These are phyloP conservation scores for Acanthamoeba healyi DNA, from an alignment of 208 protist genomes.

Conservation along the genomic window DNA sequence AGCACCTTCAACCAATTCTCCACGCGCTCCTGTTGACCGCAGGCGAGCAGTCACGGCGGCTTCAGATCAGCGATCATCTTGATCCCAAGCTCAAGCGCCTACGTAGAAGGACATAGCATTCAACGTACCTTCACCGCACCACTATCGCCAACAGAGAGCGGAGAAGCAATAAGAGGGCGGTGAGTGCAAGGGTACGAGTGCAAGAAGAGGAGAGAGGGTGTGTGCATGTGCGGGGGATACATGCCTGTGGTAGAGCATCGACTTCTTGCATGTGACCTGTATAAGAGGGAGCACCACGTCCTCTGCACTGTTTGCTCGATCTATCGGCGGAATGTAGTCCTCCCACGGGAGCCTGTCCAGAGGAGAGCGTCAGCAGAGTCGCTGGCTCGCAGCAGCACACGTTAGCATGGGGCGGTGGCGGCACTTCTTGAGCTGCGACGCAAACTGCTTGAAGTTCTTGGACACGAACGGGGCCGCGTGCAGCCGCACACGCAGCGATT, in stretches of 20 bases:
- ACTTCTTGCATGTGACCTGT: conserved; percentile 47
- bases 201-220: not conserved
- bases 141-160: not conserved
- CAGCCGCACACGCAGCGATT: conserved; percentile 51
- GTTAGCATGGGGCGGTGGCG: not conserved
- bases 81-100: too few species aligned
- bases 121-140: conserved; percentile 12
- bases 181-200: not conserved
- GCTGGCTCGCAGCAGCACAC: too few species aligned
- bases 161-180: not conserved
- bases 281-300: conserved; percentile 6
- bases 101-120: too few species aligned
- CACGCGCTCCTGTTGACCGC: conserved; percentile 11
- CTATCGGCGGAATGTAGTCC: conserved; percentile 41
- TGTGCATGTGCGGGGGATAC: too few species aligned
- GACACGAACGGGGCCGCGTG: conserved; percentile 35
- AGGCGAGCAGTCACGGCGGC: too few species aligned
- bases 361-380: not conserved
- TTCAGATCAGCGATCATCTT: too few species aligned
- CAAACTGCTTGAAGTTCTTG: conserved; percentile 57
- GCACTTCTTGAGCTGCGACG: conserved; percentile 37
- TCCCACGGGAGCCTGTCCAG: conserved; percentile 16
- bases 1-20: conserved; percentile 34
- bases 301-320: not conserved
- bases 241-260: conserved; percentile 61